Evolutionary conservation across 192 early-diverging fungal species (phyloP).

Genomic region (Chytriomyces sp.): DNA sequence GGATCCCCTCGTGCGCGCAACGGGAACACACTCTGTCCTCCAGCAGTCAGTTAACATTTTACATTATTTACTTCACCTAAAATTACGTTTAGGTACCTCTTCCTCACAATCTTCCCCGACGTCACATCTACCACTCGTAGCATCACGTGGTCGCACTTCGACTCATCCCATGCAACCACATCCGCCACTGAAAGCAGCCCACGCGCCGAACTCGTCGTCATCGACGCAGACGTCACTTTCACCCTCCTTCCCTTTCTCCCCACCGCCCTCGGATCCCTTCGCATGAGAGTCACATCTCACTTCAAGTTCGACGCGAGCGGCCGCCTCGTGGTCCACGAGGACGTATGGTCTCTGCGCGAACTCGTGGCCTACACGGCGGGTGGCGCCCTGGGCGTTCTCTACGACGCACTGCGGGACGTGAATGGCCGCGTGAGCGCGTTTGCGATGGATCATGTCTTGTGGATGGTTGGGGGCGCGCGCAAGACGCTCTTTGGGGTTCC

Average conservation of each 20-base stretch:
- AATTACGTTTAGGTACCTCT: neutral
- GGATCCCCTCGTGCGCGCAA: constrained; percentile 9
- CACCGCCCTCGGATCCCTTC: neutral
- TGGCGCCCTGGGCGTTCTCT: neutral
- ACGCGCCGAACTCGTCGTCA: constrained; percentile 10
- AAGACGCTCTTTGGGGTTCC: neutral
- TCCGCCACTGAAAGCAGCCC: neutral
- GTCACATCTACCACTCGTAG: neutral
- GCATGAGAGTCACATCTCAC: neutral
- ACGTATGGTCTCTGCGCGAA: constrained; percentile 9
- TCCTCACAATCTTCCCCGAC: neutral
- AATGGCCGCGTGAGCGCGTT: neutral
- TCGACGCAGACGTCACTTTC: constrained; percentile 12
- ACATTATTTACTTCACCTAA: too few relatives aligned
- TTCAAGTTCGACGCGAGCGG: constrained; percentile 8
- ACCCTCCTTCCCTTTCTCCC: constrained; percentile 18
- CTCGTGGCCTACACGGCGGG: neutral
- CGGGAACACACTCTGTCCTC: constrained; percentile 3
- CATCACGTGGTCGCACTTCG: constrained; percentile 17
- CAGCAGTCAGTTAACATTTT: too few relatives aligned
- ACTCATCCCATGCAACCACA: neutral
- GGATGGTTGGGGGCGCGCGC: neutral
- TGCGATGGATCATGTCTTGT: neutral
- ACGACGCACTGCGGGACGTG: neutral
- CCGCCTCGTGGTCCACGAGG: constrained; percentile 14